Evolutionary conservation across 179 eudicot species (phyloP).

Genomic region (Spergularia azorica): DNA sequence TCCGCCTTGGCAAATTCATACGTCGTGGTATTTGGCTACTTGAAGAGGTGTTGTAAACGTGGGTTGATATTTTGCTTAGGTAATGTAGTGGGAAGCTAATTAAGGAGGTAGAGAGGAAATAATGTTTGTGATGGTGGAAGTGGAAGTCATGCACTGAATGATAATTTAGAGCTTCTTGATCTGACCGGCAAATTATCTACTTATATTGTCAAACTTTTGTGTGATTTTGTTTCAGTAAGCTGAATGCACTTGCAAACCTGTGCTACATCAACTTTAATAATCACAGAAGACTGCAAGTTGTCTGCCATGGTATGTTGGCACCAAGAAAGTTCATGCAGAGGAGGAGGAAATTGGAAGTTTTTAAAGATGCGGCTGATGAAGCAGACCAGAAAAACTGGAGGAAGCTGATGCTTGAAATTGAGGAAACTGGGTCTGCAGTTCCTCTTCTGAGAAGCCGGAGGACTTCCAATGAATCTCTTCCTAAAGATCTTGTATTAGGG

Average conservation of each 20-base stretch:
- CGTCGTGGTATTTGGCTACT: background rate
- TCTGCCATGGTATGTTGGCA: slow-evolving; percentile 75
- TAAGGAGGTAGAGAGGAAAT: background rate
- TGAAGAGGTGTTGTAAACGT: background rate
- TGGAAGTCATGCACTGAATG: background rate
- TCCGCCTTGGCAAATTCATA: too few relatives aligned
- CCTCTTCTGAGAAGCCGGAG: slow-evolving; percentile 63
- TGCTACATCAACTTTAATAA: slow-evolving; percentile 39
- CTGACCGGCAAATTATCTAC: too few relatives aligned
- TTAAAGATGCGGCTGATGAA: slow-evolving; percentile 78
- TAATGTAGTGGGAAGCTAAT: background rate
- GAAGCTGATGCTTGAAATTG: slow-evolving; percentile 82
- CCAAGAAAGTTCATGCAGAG: slow-evolving; percentile 91
- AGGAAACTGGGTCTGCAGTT: slow-evolving; percentile 77
- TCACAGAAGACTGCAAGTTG: slow-evolving; percentile 52
- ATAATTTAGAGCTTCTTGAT: slow-evolving; percentile 3
- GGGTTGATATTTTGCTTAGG: background rate
- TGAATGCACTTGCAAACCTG: slow-evolving; percentile 34
- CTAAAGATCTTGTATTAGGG: slow-evolving; percentile 78
- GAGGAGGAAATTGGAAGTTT: slow-evolving; percentile 74
- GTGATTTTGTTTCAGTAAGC: slow-evolving; percentile 47
- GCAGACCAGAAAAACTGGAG: slow-evolving; percentile 89
- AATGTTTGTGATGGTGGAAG: background rate
- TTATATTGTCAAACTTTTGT: slow-evolving; percentile 18
- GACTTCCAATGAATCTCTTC: slow-evolving; percentile 58